A percentile compares a stretch with the other conserved stretches of the same genome.
Conservation (phyloP, 1,284 basidiomycete species). For the Psilocybe mexicana region DNA sequence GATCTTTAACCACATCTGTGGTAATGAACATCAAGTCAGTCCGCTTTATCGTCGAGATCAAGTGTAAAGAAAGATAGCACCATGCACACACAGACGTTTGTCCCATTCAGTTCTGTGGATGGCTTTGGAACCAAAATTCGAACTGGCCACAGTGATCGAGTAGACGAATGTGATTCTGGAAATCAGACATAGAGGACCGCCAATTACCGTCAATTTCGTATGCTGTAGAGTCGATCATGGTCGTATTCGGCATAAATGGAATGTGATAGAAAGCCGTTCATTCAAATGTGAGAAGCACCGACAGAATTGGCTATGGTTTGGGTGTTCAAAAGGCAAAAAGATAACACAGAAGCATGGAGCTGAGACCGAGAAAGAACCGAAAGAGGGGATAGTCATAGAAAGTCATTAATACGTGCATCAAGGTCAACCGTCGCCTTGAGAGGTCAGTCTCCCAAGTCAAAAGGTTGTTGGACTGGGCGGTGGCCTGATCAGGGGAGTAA, state of each 20-base stretch:
- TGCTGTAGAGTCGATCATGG: neutral
- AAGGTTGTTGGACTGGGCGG: neutral
- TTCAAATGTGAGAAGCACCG: neutral
- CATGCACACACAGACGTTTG: neutral
- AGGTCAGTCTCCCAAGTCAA: neutral
- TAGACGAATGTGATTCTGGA: no score
- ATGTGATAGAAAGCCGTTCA: neutral
- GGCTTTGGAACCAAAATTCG: no score
- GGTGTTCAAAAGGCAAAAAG: neutral
- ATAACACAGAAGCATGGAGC: neutral
- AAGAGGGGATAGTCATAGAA: neutral
- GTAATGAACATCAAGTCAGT: slow-evolving; percentile 1
- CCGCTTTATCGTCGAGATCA: slow-evolving; percentile 7
- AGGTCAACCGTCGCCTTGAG: neutral
- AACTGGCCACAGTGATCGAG: no score
- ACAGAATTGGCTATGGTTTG: neutral
- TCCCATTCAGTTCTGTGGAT: neutral
- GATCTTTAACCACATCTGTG: neutral
- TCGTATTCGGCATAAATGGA: neutral
- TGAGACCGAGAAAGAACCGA: neutral
- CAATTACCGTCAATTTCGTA: neutral
- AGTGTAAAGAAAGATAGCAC: neutral
- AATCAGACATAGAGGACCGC: no score
- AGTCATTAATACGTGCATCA: neutral
- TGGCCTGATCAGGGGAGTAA: no score